Conservation (phyloP, 805 yeast species). For the Wickerhamiella allomyrinae region DNA sequence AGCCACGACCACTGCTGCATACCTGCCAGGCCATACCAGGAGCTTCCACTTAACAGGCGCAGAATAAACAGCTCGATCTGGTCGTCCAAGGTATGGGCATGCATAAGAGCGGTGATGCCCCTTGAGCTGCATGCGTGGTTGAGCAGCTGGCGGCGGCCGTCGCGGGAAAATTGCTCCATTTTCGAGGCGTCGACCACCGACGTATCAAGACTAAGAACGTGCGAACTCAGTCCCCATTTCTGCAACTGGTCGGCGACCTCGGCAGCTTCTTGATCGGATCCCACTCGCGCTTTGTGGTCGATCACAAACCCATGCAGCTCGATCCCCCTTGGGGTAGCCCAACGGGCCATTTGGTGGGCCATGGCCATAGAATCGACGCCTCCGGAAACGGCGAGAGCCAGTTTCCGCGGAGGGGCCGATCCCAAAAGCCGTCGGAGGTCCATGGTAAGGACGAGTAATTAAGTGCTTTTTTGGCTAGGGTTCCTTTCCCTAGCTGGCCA, state of each 20-base stretch:
- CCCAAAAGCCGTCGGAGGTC: constrained; percentile 7
- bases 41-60: constrained; percentile 34
- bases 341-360: constrained; percentile 34
- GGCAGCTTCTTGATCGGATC: constrained; percentile 37
- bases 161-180: constrained; percentile 50
- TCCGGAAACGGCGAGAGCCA: constrained; percentile 57
- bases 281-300: constrained; percentile 44
- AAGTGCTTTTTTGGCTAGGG: no score
- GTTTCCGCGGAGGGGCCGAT: constrained; percentile 9
- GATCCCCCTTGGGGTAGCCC: constrained; percentile 21
- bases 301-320: constrained; percentile 42
- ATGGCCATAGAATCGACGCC: constrained; percentile 74
- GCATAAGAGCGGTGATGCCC: constrained; percentile 29
- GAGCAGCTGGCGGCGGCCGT: constrained; percentile 35
- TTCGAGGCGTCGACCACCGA: constrained; percentile 16
- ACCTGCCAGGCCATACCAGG: constrained; percentile 46
- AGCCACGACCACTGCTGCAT: constrained; percentile 26
- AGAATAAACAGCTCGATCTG: constrained; percentile 56
- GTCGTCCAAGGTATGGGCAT: constrained; percentile 62
- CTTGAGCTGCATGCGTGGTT: constrained; percentile 27
- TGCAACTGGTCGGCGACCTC: constrained; percentile 21
- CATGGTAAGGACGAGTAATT: no score
- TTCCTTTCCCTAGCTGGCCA: no score
- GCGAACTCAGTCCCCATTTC: constrained; percentile 23
- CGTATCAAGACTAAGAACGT: constrained; percentile 23